Percentiles rank a stretch among this genome's conserved stretches.
Conservation (phyloP, 2,329 filamentous ascomycete genomes). For the Chaetomiaceae sp. region DNA sequence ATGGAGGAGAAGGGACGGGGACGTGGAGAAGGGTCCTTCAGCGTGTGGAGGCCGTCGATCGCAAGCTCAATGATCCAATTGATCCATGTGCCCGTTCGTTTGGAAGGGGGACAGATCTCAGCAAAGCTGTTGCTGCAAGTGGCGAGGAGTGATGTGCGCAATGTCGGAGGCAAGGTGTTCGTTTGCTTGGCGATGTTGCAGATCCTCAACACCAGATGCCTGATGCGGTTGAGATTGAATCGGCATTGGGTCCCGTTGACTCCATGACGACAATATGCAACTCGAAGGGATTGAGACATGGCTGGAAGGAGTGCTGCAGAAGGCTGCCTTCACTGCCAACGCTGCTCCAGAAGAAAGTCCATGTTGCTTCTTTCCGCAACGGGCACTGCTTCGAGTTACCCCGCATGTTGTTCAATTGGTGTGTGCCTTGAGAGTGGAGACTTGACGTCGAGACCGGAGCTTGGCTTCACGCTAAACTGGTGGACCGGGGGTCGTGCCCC, state of each 20-base stretch:
- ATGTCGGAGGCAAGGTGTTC: neutral
- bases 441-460: constrained; percentile 25
- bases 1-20: neutral
- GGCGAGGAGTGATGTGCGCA: constrained; percentile 1
- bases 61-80: neutral
- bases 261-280: too few relatives aligned
- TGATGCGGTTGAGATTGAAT: constrained; percentile 8
- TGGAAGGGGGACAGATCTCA: constrained; percentile 7
- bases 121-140: neutral
- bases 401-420: constrained; percentile 24
- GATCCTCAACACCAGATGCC: constrained; percentile 5
- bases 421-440: constrained; percentile 14
- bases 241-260: too few relatives aligned
- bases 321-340: too few relatives aligned
- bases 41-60: neutral
- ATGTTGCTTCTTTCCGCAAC: neutral
- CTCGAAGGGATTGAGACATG: too few relatives aligned
- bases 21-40: neutral
- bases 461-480: constrained; percentile 17
- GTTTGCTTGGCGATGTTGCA: neutral
- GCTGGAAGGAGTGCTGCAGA: too few relatives aligned
- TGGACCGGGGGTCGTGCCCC: constrained; percentile 12
- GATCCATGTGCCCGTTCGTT: neutral
- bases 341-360: too few relatives aligned
- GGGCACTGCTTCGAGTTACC: constrained; percentile 18